A percentile compares a stretch with the other conserved stretches of the same genome.
Evolutionary conservation across 2,329 filamentous ascomycete species (phyloP).

Genomic region (Clarireedia monteithiana): DNA sequence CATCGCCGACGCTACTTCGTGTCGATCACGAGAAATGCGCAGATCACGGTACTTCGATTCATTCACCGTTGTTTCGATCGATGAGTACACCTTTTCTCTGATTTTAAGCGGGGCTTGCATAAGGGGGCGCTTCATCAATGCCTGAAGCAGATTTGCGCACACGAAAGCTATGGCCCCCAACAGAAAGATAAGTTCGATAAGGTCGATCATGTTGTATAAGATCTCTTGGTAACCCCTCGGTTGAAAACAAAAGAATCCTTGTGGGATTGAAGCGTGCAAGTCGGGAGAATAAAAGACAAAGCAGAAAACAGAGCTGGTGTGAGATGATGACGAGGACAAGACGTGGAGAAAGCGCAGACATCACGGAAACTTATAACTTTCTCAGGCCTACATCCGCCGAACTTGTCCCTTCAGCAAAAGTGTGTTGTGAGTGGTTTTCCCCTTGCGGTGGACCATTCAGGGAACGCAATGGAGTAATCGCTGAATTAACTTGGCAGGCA

Average conservation of each 20-base stretch:
- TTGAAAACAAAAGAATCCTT: background rate
- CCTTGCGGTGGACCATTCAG: no score
- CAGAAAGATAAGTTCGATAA: background rate
- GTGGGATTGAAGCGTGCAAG: background rate
- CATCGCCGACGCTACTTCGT: background rate
- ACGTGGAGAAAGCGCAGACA: no score
- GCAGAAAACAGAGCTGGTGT: background rate
- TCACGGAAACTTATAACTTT: background rate
- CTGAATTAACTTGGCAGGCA: background rate
- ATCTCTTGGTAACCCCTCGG: background rate
- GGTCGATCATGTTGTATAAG: background rate
- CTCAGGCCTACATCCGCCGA: background rate
- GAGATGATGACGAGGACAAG: background rate
- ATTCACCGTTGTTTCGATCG: background rate
- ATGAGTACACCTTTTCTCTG: background rate
- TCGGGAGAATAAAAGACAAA: background rate
- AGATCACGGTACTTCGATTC: slow-evolving; percentile 1
- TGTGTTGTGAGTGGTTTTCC: no score
- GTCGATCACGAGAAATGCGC: background rate
- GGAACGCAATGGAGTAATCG: background rate
- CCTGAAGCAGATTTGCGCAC: background rate
- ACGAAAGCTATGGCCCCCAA: background rate
- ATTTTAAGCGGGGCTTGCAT: background rate
- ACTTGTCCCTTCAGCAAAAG: no score
- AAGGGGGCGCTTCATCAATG: background rate